Conservation (phyloP, 306 rosid genomes). For the Lathyrus oleraceus region DNA sequence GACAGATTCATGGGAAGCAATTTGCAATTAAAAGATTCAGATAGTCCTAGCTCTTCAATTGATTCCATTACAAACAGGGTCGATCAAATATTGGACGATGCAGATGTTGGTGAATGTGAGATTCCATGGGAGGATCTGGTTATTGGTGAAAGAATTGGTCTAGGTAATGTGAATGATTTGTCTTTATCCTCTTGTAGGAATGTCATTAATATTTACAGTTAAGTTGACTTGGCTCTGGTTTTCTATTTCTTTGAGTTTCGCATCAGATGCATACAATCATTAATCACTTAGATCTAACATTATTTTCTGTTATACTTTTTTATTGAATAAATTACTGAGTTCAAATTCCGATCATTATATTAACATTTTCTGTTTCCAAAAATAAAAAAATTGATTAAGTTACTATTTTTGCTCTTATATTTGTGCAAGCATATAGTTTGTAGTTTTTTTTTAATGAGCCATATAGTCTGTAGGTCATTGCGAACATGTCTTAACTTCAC, state of each 20-base stretch:
- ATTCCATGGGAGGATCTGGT: conserved; percentile 93
- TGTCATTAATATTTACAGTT: conserved; percentile 18
- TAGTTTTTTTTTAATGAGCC: background rate
- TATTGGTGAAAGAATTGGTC: conserved; percentile 93
- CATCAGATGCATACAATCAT: conserved; percentile 21
- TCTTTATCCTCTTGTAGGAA: conserved; percentile 31
- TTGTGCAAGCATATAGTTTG: conserved; percentile 25
- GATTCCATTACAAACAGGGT: conserved; percentile 57
- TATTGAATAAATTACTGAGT: conserved; percentile 10
- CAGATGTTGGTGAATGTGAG: conserved; percentile 91
- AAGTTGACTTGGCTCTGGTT: conserved; percentile 23
- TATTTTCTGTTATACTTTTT: conserved; percentile 24
- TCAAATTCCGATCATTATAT: background rate
- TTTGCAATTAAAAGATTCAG: conserved; percentile 62
- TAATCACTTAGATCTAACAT: conserved; percentile 30
- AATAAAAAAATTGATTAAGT: background rate
- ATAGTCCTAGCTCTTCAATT: conserved; percentile 55
- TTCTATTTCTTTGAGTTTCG: conserved; percentile 18
- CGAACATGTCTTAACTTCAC: background rate
- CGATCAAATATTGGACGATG: conserved; percentile 83
- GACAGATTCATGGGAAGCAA: conserved; percentile 66
- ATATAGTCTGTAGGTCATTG: conserved; percentile 22
- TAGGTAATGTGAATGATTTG: conserved; percentile 63
- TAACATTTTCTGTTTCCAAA: background rate
- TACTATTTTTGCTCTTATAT: conserved; percentile 13